Evolutionary conservation across 176 grass and related monocot species (phyloP).

Genomic region (Chrysopogon serrulatus): DNA sequence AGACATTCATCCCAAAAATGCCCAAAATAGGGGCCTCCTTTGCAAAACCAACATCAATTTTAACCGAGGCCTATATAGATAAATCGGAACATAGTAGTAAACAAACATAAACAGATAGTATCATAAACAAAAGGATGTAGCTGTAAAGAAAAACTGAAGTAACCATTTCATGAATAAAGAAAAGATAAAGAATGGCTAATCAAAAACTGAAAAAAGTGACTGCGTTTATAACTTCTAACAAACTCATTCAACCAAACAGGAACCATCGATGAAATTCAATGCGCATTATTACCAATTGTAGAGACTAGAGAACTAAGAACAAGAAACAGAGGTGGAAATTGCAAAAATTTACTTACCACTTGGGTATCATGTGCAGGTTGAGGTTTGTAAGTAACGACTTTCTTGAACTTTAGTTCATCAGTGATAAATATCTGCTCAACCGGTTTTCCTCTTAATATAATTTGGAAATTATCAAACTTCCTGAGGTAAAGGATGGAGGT

Average conservation of each 20-base stretch:
- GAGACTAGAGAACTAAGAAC: neutral
- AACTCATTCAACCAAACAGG: neutral
- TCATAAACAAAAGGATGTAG: neutral
- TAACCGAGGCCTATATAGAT: conserved; percentile 48
- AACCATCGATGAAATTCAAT: neutral
- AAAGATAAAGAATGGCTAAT: neutral
- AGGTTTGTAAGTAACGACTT: conserved; percentile 88
- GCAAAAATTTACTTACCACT: conserved; percentile 45
- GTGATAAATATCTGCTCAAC: conserved; percentile 69
- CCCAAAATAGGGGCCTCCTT: conserved; percentile 97
- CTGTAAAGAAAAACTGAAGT: neutral
- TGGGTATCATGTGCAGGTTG: conserved; percentile 66
- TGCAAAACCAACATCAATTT: conserved; percentile 85
- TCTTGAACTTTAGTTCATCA: conserved; percentile 88
- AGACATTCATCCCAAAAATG: conserved; percentile 97
- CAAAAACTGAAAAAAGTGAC: neutral
- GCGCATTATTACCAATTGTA: neutral
- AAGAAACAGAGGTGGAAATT: neutral
- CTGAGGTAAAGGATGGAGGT: conserved; percentile 87
- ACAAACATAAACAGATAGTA: conserved; percentile 25
- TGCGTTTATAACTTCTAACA: neutral
- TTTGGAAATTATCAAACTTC: conserved; percentile 77
- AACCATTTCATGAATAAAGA: conserved; percentile 1
- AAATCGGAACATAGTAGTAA: conserved; percentile 12
- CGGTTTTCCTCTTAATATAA: conserved; percentile 87